A percentile compares a stretch with the other conserved stretches of the same genome.
Evolutionary conservation across 805 yeast genomes (phyloP).

Genomic region (Tetrapisispora fleetii): DNA sequence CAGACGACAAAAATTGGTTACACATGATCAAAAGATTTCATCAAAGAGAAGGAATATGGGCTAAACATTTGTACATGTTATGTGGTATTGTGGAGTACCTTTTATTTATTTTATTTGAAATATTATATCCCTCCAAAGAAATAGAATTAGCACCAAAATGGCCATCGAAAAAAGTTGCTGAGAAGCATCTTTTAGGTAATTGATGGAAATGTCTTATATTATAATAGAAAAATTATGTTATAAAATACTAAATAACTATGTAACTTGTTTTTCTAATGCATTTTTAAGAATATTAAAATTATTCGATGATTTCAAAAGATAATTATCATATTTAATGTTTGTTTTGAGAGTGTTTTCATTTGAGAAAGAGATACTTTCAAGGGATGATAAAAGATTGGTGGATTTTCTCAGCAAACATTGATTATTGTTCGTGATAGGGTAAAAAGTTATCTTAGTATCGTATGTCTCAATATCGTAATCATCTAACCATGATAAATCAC

Average conservation of each 20-base stretch:
- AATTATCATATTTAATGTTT: not conserved
- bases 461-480: not conserved
- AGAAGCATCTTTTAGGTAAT: not conserved
- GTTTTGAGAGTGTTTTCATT: not conserved
- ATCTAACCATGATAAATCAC: not conserved
- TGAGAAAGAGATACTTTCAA: not conserved
- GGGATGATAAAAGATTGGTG: not conserved
- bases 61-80: slow-evolving; percentile 72
- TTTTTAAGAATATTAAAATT: not conserved
- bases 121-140: slow-evolving; percentile 52
- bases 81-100: slow-evolving; percentile 76
- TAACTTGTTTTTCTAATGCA: too few species aligned
- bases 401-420: not conserved
- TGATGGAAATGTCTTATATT: not conserved
- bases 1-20: slow-evolving; percentile 43
- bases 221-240: not conserved
- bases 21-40: slow-evolving; percentile 55
- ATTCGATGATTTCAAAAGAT: not conserved
- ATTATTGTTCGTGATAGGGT: not conserved
- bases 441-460: too few species aligned
- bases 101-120: slow-evolving; percentile 52
- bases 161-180: slow-evolving; percentile 36
- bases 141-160: slow-evolving; percentile 77
- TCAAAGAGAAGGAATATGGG: slow-evolving; percentile 55
- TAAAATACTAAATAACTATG: not conserved